These are phyloP conservation scores for Beauveria caledonica DNA, from an alignment of 2,329 filamentous ascomycete genomes.

Conservation along the genomic window DNA sequence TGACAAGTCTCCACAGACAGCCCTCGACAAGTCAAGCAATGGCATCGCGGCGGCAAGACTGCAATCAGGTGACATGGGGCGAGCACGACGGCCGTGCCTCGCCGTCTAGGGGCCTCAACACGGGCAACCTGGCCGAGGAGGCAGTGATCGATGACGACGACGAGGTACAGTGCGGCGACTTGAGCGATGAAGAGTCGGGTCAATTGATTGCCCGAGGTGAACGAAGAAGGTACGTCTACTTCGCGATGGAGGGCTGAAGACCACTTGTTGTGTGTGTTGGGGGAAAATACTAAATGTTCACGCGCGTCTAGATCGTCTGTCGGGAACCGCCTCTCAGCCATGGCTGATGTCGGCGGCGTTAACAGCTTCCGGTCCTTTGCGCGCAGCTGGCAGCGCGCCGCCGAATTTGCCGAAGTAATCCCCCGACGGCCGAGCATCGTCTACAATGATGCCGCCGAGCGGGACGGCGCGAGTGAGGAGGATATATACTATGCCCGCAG, in stretches of 20 bases:
- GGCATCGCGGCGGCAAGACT: not conserved
- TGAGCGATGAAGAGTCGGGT: slow-evolving; percentile 23
- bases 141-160: slow-evolving; percentile 37
- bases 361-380: slow-evolving; percentile 95
- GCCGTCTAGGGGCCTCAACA: not conserved
- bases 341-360: slow-evolving; percentile 72
- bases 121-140: slow-evolving; percentile 40
- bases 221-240: slow-evolving; percentile 22
- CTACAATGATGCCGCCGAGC: slow-evolving; percentile 45
- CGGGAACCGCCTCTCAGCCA: slow-evolving; percentile 45
- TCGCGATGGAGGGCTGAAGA: not conserved
- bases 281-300: not conserved
- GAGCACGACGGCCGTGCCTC: not conserved
- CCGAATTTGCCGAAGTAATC: slow-evolving; percentile 79
- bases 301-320: slow-evolving; percentile 46
- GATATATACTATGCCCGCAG: slow-evolving; percentile 33
- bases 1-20: not conserved
- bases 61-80: not conserved
- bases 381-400: slow-evolving; percentile 84
- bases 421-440: slow-evolving; percentile 70
- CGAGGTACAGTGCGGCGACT: slow-evolving; percentile 19
- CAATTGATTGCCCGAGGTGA: slow-evolving; percentile 17
- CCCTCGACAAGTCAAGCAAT: not conserved
- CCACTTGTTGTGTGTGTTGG: not conserved
- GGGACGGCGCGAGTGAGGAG: slow-evolving; percentile 18